phyloP scores from a whole-genome alignment of 2,329 filamentous ascomycete genomes.

The Neofusicoccum umdonicola region DNA sequence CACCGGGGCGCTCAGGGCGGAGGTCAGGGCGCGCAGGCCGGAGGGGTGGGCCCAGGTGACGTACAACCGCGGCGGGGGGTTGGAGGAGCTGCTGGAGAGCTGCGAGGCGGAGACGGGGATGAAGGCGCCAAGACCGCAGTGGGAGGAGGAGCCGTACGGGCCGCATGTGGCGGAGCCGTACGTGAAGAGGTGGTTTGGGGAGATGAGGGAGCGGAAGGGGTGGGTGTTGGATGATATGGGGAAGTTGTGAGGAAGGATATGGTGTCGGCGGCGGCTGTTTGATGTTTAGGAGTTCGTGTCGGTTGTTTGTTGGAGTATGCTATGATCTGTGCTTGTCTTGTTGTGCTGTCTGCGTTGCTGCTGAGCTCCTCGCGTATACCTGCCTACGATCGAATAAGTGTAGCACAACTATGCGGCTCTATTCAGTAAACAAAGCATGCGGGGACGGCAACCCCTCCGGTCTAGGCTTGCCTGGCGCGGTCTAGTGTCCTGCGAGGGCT shows the following conservation, averaged over 20 bases:
- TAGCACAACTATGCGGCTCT: too few species aligned
- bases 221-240: conserved; percentile 23
- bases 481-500: too few species aligned
- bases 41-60: conserved; percentile 24
- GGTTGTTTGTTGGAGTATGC: too few species aligned
- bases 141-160: conserved; percentile 46
- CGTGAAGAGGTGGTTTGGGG: conserved; percentile 45
- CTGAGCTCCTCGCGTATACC: too few species aligned
- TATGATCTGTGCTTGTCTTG: too few species aligned
- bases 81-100: conserved; percentile 37
- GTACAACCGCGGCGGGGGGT: conserved; percentile 46
- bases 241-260: not conserved
- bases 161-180: conserved; percentile 46
- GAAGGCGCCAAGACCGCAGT: conserved; percentile 42
- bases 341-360: too few species aligned
- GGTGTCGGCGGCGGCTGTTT: not conserved
- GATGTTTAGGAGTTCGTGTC: not conserved
- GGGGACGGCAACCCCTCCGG: too few species aligned
- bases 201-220: conserved; percentile 30
- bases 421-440: too few species aligned
- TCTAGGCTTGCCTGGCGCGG: too few species aligned
- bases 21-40: conserved; percentile 29
- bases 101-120: conserved; percentile 46
- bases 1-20: conserved; percentile 36
- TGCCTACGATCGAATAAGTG: too few species aligned